phyloP scores from a whole-genome alignment of 106 monocot species.

The Posidonia australis region DNA sequence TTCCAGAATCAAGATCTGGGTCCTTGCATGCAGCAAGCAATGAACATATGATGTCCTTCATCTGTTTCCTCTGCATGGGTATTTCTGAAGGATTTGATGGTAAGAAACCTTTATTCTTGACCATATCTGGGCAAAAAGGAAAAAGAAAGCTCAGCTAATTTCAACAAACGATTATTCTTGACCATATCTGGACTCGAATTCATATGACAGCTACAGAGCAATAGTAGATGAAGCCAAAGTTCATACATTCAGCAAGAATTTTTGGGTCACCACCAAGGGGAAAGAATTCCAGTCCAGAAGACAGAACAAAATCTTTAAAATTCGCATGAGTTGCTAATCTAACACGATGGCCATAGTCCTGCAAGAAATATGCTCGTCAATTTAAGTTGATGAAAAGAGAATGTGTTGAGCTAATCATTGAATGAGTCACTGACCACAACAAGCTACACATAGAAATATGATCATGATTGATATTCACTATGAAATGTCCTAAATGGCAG shows the following conservation, averaged over 20 bases:
- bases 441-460: too few species aligned
- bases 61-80: constrained; percentile 76
- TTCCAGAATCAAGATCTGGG: constrained; percentile 69
- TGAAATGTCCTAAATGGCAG: too few species aligned
- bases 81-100: constrained; percentile 93
- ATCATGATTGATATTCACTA: too few species aligned
- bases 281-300: constrained; percentile 88
- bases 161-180: not conserved
- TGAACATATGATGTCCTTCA: constrained; percentile 92
- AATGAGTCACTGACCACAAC: too few species aligned
- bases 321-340: constrained; percentile 96
- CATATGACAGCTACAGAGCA: not conserved
- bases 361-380: constrained; percentile 13
- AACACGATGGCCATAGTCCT: constrained; percentile 96
- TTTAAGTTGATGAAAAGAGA: too few species aligned
- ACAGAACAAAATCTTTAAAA: constrained; percentile 94
- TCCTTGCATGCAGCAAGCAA: constrained; percentile 82
- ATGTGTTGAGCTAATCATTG: too few species aligned
- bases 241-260: constrained; percentile 83
- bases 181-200: not conserved
- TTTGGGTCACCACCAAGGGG: constrained; percentile 95
- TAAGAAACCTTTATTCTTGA: constrained; percentile 97
- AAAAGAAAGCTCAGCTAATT: not conserved
- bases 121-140: constrained; percentile 58
- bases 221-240: constrained; percentile 2